Evolutionary conservation across 257 asterid species (phyloP), one percentile per base, ranked within the genome.

Genomic region (Verbena officinalis): DNA sequence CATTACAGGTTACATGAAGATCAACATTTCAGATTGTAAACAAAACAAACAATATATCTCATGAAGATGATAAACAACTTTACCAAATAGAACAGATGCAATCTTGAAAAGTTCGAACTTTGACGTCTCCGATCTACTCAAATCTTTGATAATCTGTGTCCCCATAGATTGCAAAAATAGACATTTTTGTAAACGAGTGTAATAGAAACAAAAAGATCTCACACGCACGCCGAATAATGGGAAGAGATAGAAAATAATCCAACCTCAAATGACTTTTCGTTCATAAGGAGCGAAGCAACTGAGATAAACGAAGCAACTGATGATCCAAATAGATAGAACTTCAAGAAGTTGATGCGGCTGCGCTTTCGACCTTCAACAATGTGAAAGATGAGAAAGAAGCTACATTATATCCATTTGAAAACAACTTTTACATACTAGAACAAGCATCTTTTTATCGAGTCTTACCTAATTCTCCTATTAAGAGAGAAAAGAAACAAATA

Each of bases 391-490:
- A 33, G 21, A 39, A 48, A 54, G 12, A 55, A 27, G 24, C 20
- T 3, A 22, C 34, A 13, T 14, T 34, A 44, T 5, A 54, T 42
- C 42, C 55, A 16, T 5, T 7, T 9, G 22, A 23, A 15, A 16
- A 36, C 23, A 23, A 36, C 36, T 16, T 22, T 21, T 43, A 62
- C 46, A 64, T 14, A 62, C 38, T 4, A 43, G 44, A 38, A 36
- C 7, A 61, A 64, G 31, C 33, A 55, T 31, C 58, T 48, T 50
- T n/a, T 14, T 36, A 5, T 33, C 65, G 2, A 27, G 33, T 7
- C 11, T 30, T 59, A 85, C 98, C 99, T 52, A 87, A 69, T 78
- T 87, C 96, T 68, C 97, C 97, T 22, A 86, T 52, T 19, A 88
- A 65, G 33, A 84, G 74, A 50, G 97, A 86, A 38, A 81, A 23